A percentile compares a stretch with the other conserved stretches of the same genome.
These are phyloP conservation scores for Coemansia sp. DNA, from an alignment of 192 early-diverging fungal genomes.

Conservation along the genomic window DNA sequence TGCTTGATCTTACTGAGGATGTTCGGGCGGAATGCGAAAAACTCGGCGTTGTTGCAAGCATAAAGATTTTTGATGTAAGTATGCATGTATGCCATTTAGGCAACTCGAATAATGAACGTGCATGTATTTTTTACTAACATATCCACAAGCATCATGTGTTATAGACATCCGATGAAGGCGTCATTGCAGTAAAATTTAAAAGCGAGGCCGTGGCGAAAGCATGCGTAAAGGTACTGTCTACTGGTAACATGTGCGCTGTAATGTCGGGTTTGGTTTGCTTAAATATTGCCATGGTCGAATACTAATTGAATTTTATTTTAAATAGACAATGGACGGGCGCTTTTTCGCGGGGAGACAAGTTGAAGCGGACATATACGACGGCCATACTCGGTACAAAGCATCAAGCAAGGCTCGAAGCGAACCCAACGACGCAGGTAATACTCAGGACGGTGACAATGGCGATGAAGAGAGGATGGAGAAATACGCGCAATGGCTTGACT, in stretches of 20 bases:
- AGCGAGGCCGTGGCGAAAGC: slow-evolving; percentile 72
- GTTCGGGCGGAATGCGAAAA: slow-evolving; percentile 92
- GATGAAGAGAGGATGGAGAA: slow-evolving; percentile 82
- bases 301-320: not conserved
- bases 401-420: slow-evolving; percentile 42
- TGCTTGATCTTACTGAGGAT: slow-evolving; percentile 93
- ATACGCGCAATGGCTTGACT: slow-evolving; percentile 90
- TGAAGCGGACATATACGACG: slow-evolving; percentile 76
- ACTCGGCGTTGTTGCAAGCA: slow-evolving; percentile 90
- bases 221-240: slow-evolving; percentile 74
- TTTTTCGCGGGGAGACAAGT: slow-evolving; percentile 87
- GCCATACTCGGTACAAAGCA: slow-evolving; percentile 74
- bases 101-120: too few species aligned
- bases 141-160: not conserved
- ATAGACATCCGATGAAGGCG: slow-evolving; percentile 75
- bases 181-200: slow-evolving; percentile 87
- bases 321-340: slow-evolving; percentile 84
- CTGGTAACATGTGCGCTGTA: not conserved
- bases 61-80: slow-evolving; percentile 90
- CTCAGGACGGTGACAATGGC: slow-evolving; percentile 48
- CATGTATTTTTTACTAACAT: not conserved
- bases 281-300: not conserved
- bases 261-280: not conserved
- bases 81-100: not conserved
- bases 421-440: not conserved